Evolutionary conservation across 1,139 yeast genomes (phyloP), one percentile per base, ranked within the genome.

Genomic region (Debaryomycetaceae sp.): DNA sequence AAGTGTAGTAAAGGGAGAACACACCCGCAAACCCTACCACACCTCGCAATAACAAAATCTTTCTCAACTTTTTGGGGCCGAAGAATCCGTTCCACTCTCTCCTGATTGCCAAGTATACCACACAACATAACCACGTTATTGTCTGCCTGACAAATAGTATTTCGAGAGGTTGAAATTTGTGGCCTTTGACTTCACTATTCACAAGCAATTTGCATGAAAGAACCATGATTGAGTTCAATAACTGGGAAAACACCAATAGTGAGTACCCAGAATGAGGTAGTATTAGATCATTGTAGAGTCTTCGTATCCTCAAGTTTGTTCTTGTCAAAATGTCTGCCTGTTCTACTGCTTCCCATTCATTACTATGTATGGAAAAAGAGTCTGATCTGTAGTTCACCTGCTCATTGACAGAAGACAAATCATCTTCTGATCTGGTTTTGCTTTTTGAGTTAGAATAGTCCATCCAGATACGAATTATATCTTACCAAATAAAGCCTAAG

Each of bases 21-120:
- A 85, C 89, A 2, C 95, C 95, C 45, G 83, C 59, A 50, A 87
- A 88, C 3, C 97, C 97, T 16, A 80, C 72, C 1, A 71, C 43
- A 0, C 96, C 96, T 45, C 97, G 69, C n/a, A 78, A 42, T 0
- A 79, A 56, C 37, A 87, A 63, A 50, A 80, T 67, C 39, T 61
- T 56, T 14, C 96, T 66, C 31, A 79, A 58, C 2, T 73, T 76
- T 17, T 65, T 72, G 2, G 91, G 88, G 0, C 96, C 96, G 48
- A 83, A 72, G 2, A 92, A 83, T 11, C 81, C 84, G 46, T 82
- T 73, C 0, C 79, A 79, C 3, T 81, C 75, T 56, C 56, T 65
- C 56, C 43, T 68, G 37, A 77, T 74, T 37, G 70, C 45, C 81
- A 81, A 79, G 53, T 79, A 82, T 2, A 65, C 44, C 35, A 79